Base-by-base conservation (phyloP, 1,284 basidiomycete genomes). In the Hemileia vastatrix region DNA sequence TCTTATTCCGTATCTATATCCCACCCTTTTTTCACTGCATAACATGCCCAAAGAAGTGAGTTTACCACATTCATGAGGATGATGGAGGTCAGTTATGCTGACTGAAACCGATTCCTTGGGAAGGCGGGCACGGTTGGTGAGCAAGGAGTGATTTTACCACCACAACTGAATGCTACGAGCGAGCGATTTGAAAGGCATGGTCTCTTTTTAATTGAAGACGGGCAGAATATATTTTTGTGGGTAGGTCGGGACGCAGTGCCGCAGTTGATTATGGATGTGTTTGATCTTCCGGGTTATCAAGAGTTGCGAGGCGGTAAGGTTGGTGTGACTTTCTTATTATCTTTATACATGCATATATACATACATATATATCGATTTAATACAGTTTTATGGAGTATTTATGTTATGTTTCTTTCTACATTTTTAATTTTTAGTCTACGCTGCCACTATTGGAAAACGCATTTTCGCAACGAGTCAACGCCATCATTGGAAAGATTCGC, bases 151-250 rank as follows among this genome's bases (percentile, higher is more conserved):
- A 83, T 91, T 65, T 79, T 95, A 76, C 91, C 92, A 0, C 83
- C 84, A 5, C 83, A 88, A n/a, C 80, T 97, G 32, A 94, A 94
- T 55, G 82, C 93, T 63, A 92, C 91, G 0, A 92, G 90, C 36
- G 95, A 98, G 77, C 81, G 90, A 45, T 81, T 99, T 57, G 93
- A 97, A 77, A 81, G 93, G 59, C 93, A 98, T 72, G 95, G 95
- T 57, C 81, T 99, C 57, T 97, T 88, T 83, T 78, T 99, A 66
- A 94, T 99, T 69, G 95, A 98, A 77, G 93, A 98, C 76, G 90
- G 90, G 0, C 95, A 97, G 78, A 93, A 90, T 52, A 88, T 98
- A 71, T 97, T 98, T 84, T 81, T 98, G 50, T 98, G 91, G 88
- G 83, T 99, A 57, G 95, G 95, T 5, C 84, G 93, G 32, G 94